phyloP scores from a whole-genome alignment of 2,329 filamentous ascomycete species.

The Alternaria consortialis region DNA sequence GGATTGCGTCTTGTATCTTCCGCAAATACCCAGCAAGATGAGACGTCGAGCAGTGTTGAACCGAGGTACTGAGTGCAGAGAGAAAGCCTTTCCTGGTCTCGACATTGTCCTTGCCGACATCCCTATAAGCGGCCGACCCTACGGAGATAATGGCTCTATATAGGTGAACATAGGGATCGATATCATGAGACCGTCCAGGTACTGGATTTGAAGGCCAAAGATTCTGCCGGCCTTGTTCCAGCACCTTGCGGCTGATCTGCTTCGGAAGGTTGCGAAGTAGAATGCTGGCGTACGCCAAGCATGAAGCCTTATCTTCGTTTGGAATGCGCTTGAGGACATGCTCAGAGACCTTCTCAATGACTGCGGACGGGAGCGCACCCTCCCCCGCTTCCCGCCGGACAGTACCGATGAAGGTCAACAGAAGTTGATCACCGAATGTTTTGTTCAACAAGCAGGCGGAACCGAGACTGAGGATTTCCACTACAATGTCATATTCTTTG shows the following conservation, averaged over 20 bases:
- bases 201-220: constrained; percentile 68
- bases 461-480: constrained; percentile 72
- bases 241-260: constrained; percentile 54
- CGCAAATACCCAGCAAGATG: constrained; percentile 66
- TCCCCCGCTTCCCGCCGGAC: constrained; percentile 71
- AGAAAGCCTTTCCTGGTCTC: constrained; percentile 60
- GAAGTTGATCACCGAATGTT: constrained; percentile 54
- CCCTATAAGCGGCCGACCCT: constrained; percentile 65
- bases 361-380: constrained; percentile 69
- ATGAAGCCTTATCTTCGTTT: constrained; percentile 28
- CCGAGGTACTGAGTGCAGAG: constrained; percentile 58
- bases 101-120: constrained; percentile 52
- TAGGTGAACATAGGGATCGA: constrained; percentile 71
- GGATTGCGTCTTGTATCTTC: constrained; percentile 69
- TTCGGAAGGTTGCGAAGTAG: constrained; percentile 49
- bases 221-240: constrained; percentile 71
- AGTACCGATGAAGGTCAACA: constrained; percentile 65
- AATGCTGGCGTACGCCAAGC: constrained; percentile 45
- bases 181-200: constrained; percentile 45
- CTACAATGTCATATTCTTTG: constrained; percentile 74
- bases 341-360: constrained; percentile 76
- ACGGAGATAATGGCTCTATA: constrained; percentile 67
- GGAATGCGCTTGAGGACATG: constrained; percentile 27
- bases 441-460: constrained; percentile 51
- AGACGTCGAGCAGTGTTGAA: constrained; percentile 52